A percentile compares a stretch with the other conserved stretches of the same genome.
Evolutionary conservation across 768 basidiomycete species (phyloP).

Genomic region (Tulasnella sp.): DNA sequence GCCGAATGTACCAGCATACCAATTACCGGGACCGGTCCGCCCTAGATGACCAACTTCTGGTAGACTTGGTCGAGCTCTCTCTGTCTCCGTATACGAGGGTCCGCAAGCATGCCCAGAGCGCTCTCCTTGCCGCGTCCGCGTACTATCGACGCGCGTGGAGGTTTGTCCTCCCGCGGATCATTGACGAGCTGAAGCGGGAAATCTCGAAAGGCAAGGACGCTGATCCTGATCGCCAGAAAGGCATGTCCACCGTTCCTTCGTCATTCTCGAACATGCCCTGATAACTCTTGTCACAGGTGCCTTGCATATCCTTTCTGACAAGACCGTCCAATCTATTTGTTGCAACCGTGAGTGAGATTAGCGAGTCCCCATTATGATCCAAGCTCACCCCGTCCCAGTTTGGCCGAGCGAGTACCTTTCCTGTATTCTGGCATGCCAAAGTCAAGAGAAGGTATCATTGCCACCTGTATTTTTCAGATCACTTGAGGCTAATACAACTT

Average conservation of each 20-base stretch:
- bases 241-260: constrained; percentile 4
- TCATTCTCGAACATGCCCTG: not conserved
- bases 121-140: constrained; percentile 8
- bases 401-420: constrained; percentile 52
- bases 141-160: constrained; percentile 23
- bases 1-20: constrained; percentile 68
- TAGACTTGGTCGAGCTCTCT: constrained; percentile 63
- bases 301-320: constrained; percentile 60
- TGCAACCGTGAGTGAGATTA: constrained; percentile 10
- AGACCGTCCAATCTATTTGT: constrained; percentile 26
- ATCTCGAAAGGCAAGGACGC: constrained; percentile 23
- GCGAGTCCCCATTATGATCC: not conserved
- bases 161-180: constrained; percentile 18
- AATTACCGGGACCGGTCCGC: constrained; percentile 64
- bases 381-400: not conserved
- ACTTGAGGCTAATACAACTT: not conserved
- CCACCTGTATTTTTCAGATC: not conserved
- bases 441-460: constrained; percentile 67
- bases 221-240: constrained; percentile 31
- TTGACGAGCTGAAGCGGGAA: constrained; percentile 23
- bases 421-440: constrained; percentile 64
- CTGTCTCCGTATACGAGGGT: constrained; percentile 74
- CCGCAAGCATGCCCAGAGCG: constrained; percentile 30
- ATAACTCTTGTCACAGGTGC: constrained; percentile 21
- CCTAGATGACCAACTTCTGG: constrained; percentile 62